Evolutionary conservation across 306 rosid genomes (phyloP), one percentile per base, ranked within the genome.

Genomic region (Fragaria iinumae): DNA sequence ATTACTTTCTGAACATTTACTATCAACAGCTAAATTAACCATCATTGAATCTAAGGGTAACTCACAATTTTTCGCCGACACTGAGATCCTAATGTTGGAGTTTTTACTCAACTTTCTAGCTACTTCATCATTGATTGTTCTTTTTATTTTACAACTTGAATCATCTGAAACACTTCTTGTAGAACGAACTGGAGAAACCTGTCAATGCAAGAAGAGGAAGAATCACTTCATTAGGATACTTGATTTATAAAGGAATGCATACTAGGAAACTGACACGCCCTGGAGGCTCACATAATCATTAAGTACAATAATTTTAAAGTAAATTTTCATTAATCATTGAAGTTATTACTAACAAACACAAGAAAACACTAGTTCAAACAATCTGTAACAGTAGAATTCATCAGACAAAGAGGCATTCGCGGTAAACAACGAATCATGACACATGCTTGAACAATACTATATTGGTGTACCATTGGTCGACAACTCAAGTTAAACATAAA

Each of bases 131-230:
- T 13, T 39, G 73, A 62, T 60, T 11, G 66, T 78, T 72, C 62
- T 62, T 82, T 48, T 76, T 13, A 72, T 53, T 77, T 79, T 73
- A 16, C 65, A 34, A 52, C 69, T 73, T 32, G 80, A 63, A 29
- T 73, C 83, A 62, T 69, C 86, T 8, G 75, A 76, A 73, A 73
- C 64, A 38, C 67, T 45, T 47, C 11, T 74, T 13, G 55, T 3
- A 21, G 74, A 18, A 27, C 43, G 71, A 55, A 73, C 13, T 5
- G 78, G 75, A 38, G 78, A 79, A 72, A 69, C 73, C 84, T 85
- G 69, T 59, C 47, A 44, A 53, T 21, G 71, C 44, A 69, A 36
- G 48, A 36, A 72, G 20, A 41, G 16, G 10, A 27, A 1, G 23
- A 56, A 44, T 6, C 16, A 70, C 1, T 53, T 1, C 29, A 55